Percentiles rank a stretch among this genome's conserved stretches.
These are phyloP conservation scores for Ophiognomonia clavigignenti-juglandacearum DNA, from an alignment of 2,329 filamentous ascomycete species.

Conservation along the genomic window DNA sequence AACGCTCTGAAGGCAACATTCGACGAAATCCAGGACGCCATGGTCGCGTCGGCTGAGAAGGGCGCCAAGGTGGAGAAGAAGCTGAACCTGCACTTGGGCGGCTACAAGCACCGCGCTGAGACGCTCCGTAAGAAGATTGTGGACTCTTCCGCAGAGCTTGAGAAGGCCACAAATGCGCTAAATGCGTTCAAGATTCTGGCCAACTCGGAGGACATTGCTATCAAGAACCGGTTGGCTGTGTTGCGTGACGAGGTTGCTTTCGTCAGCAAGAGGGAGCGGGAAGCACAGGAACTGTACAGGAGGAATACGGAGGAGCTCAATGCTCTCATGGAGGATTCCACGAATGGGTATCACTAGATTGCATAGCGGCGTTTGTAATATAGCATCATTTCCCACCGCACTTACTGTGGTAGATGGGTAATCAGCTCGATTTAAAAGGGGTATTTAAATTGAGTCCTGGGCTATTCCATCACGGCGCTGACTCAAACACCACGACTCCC, in stretches of 20 bases:
- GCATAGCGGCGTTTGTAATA: background rate
- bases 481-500: background rate
- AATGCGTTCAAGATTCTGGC: slow-evolving; percentile 71
- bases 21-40: slow-evolving; percentile 67
- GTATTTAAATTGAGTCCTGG: background rate
- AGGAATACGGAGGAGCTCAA: slow-evolving; percentile 73
- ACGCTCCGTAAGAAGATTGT: slow-evolving; percentile 73
- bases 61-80: slow-evolving; percentile 93
- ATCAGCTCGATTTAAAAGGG: too few relatives aligned
- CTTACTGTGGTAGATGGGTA: too few relatives aligned
- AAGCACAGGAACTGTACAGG: slow-evolving; percentile 85
- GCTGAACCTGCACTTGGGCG: slow-evolving; percentile 78
- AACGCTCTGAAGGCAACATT: slow-evolving; percentile 65
- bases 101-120: slow-evolving; percentile 83
- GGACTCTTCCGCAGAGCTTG: slow-evolving; percentile 69
- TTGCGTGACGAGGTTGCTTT: slow-evolving; percentile 80
- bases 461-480: background rate
- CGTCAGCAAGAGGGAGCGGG: slow-evolving; percentile 75
- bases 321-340: slow-evolving; percentile 39
- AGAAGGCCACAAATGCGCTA: slow-evolving; percentile 67
- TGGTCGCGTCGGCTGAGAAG: slow-evolving; percentile 69
- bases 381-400: too few relatives aligned
- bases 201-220: slow-evolving; percentile 72
- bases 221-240: slow-evolving; percentile 65
- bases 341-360: slow-evolving; percentile 33